Conservation (phyloP, 148 eudicot genomes). For the Linanthus parryae region DNA sequence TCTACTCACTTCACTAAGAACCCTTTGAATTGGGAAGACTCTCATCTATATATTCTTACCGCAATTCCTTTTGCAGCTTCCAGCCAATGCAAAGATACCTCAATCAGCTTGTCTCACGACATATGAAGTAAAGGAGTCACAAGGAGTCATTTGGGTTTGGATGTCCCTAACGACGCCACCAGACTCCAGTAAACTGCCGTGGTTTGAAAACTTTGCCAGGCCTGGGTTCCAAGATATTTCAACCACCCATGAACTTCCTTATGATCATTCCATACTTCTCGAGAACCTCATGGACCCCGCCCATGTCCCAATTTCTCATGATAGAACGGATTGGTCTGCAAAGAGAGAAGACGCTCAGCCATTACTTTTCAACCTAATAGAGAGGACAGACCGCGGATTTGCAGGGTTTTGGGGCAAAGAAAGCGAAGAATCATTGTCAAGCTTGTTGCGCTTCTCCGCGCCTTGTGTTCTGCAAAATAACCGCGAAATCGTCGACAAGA, state of each 20-base stretch:
- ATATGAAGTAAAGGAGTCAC: constrained; percentile 78
- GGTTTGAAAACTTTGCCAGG: constrained; percentile 86
- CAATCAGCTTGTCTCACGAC: constrained; percentile 68
- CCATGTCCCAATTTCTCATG: constrained; percentile 92
- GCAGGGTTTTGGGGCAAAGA: constrained; percentile 91
- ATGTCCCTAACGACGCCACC: constrained; percentile 74
- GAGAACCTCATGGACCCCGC: constrained; percentile 99
- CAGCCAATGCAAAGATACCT: constrained; percentile 76
- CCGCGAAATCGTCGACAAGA: constrained; percentile 54
- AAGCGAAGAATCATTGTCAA: constrained; percentile 39
- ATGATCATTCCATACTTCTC: constrained; percentile 92
- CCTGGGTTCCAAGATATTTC: constrained; percentile 75
- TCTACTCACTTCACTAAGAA: background rate
- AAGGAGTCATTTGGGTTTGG: constrained; percentile 98
- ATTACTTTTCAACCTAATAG: constrained; percentile 58
- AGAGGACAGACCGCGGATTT: constrained; percentile 80
- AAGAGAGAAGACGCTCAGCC: constrained; percentile 93
- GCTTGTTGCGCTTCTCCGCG: constrained; percentile 77
- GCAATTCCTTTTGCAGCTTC: constrained; percentile 40
- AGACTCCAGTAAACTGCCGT: constrained; percentile 63
- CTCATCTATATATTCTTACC: background rate
- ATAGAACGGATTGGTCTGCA: constrained; percentile 85
- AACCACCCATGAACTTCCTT: constrained; percentile 87
- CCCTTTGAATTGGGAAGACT: background rate
- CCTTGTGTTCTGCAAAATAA: constrained; percentile 90